A percentile compares a stretch with the other conserved stretches of the same genome.
Conservation (phyloP, 2,329 filamentous ascomycete genomes). For the Passalora sequoiae region DNA sequence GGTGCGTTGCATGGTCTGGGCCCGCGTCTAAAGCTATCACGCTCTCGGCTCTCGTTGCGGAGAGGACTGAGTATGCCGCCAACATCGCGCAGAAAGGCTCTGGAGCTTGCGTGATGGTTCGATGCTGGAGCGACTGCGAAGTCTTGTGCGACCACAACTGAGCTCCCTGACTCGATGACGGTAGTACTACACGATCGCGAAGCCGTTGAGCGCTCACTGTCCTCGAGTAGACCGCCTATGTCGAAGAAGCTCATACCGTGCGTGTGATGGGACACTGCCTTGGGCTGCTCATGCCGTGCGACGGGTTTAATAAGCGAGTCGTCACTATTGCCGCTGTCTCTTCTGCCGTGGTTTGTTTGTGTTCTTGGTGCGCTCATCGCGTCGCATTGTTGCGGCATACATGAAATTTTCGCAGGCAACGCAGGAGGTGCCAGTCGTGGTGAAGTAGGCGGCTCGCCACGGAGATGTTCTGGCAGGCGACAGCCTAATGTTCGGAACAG, state of each 20-base stretch:
- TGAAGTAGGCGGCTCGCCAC: conserved; percentile 24
- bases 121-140: conserved; percentile 32
- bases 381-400: not conserved
- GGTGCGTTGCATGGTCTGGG: conserved; percentile 18
- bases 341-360: not conserved
- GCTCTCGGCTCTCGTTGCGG: conserved; percentile 8
- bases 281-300: conserved; percentile 12
- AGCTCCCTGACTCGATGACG: conserved; percentile 55
- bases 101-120: conserved; percentile 26
- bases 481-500: conserved; percentile 76
- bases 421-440: conserved; percentile 39
- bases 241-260: conserved; percentile 71
- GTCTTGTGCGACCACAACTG: conserved; percentile 36
- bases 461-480: conserved; percentile 52
- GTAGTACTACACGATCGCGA: conserved; percentile 47
- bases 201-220: conserved; percentile 36
- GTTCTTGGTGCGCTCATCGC: not conserved
- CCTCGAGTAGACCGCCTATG: conserved; percentile 68
- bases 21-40: conserved; percentile 6
- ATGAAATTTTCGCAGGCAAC: conserved; percentile 31
- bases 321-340: conserved; percentile 15
- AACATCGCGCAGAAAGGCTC: conserved; percentile 31
- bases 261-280: conserved; percentile 19
- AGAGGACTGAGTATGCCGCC: conserved; percentile 26
- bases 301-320: conserved; percentile 11